Percentiles rank a stretch among this genome's conserved stretches.
phyloP scores from a whole-genome alignment of 495 filamentous ascomycete genomes.

The Xylaria nigripes region DNA sequence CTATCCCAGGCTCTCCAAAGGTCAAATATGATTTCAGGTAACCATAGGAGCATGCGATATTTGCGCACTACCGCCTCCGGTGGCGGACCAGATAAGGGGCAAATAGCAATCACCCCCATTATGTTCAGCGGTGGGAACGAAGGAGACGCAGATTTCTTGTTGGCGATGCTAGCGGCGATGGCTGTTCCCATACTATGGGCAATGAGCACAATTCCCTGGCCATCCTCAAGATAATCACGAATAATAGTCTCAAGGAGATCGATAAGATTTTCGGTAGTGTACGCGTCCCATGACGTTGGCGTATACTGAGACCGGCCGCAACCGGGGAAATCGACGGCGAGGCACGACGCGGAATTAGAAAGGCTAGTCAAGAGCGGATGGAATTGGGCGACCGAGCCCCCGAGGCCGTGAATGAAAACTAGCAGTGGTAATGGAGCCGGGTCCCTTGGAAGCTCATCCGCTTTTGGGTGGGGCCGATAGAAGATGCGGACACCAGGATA shows the following conservation, averaged over 20 bases:
- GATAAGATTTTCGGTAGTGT: conserved; percentile 64
- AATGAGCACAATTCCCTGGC: conserved; percentile 70
- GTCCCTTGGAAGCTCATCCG: conserved; percentile 61
- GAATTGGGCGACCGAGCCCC: conserved; percentile 84
- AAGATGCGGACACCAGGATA: conserved; percentile 80
- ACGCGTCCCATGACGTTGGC: conserved; percentile 66
- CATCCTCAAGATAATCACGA: conserved; percentile 55
- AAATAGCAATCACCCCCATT: conserved; percentile 70
- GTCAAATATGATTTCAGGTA: conserved; percentile 68
- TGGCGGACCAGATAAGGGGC: conserved; percentile 59
- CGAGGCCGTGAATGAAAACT: conserved; percentile 87
- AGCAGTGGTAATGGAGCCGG: conserved; percentile 71
- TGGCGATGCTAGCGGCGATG: conserved; percentile 65
- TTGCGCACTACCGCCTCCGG: conserved; percentile 43
- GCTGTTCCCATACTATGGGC: conserved; percentile 87
- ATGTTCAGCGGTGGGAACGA: conserved; percentile 52
- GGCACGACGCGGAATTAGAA: conserved; percentile 75
- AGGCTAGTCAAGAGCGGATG: conserved; percentile 72
- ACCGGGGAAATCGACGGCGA: conserved; percentile 84
- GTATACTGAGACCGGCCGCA: conserved; percentile 72
- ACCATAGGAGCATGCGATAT: conserved; percentile 48
- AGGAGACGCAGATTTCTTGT: conserved; percentile 41
- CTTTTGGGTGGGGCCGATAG: conserved; percentile 71
- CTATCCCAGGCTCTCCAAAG: conserved; percentile 74
- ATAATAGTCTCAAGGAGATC: conserved; percentile 68